A percentile compares a stretch with the other conserved stretches of the same genome.
Evolutionary conservation across 2,329 filamentous ascomycete genomes (phyloP).

Genomic region (Colletotrichum spinosum): DNA sequence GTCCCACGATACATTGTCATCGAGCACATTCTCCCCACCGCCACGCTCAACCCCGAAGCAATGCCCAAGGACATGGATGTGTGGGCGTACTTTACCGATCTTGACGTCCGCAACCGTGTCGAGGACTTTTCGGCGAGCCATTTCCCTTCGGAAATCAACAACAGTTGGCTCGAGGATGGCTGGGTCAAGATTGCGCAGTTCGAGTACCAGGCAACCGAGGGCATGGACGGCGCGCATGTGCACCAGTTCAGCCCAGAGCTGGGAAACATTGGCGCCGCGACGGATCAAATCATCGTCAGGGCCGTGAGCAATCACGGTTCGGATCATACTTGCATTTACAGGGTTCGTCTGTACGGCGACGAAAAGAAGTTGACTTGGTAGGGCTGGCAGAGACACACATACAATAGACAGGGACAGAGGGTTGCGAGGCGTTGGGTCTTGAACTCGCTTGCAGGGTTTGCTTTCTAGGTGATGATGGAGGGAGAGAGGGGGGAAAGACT

Average conservation of each 20-base stretch:
- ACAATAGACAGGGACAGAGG: no score
- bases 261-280: constrained; percentile 57
- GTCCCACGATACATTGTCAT: constrained; percentile 77
- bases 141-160: constrained; percentile 48
- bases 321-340: constrained; percentile 75
- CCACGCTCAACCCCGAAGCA: constrained; percentile 70
- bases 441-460: neutral
- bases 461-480: neutral
- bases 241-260: constrained; percentile 66
- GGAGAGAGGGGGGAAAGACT: neutral
- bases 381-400: neutral
- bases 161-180: constrained; percentile 43
- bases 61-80: constrained; percentile 78
- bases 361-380: constrained; percentile 33
- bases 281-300: constrained; percentile 65
- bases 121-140: constrained; percentile 56
- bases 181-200: constrained; percentile 71
- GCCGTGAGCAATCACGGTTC: constrained; percentile 70
- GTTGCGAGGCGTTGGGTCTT: constrained; percentile 6
- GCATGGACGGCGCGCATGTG: constrained; percentile 61
- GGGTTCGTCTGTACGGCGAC: constrained; percentile 68
- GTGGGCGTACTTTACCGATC: constrained; percentile 70
- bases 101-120: constrained; percentile 52
- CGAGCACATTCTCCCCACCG: constrained; percentile 75
- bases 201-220: constrained; percentile 59